These are phyloP conservation scores for Solanum paucissectum DNA, from an alignment of 257 asterid genomes.

Conservation along the genomic window DNA sequence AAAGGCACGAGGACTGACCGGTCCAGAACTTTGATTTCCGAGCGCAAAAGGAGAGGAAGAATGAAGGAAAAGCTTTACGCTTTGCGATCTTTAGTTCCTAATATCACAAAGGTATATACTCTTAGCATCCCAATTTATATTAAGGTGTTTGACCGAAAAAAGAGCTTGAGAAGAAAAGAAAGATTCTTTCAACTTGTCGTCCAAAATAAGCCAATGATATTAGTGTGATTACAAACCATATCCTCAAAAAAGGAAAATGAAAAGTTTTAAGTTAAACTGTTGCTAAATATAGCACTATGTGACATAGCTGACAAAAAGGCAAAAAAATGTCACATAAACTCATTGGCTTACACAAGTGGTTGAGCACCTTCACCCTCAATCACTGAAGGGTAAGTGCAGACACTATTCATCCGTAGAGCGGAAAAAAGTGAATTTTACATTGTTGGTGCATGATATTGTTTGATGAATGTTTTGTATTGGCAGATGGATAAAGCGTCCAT, in stretches of 20 bases:
- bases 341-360: no score
- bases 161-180: not conserved
- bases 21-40: constrained; percentile 55
- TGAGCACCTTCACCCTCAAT: no score
- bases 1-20: constrained; percentile 31
- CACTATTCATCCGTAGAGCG: not conserved
- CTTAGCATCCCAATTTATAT: not conserved
- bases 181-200: not conserved
- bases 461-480: not conserved
- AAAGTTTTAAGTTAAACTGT: not conserved
- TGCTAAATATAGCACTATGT: no score
- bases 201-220: not conserved
- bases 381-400: not conserved
- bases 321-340: not conserved
- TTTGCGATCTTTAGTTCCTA: constrained; percentile 69
- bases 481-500: constrained; percentile 92
- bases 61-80: constrained; percentile 89
- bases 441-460: not conserved
- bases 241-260: not conserved
- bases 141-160: not conserved
- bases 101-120: constrained; percentile 38
- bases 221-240: not conserved
- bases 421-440: not conserved
- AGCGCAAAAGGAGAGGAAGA: constrained; percentile 65
- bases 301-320: not conserved